Base-by-base conservation (phyloP, 2,329 filamentous ascomycete genomes). In the Cytospora piceicola region DNA sequence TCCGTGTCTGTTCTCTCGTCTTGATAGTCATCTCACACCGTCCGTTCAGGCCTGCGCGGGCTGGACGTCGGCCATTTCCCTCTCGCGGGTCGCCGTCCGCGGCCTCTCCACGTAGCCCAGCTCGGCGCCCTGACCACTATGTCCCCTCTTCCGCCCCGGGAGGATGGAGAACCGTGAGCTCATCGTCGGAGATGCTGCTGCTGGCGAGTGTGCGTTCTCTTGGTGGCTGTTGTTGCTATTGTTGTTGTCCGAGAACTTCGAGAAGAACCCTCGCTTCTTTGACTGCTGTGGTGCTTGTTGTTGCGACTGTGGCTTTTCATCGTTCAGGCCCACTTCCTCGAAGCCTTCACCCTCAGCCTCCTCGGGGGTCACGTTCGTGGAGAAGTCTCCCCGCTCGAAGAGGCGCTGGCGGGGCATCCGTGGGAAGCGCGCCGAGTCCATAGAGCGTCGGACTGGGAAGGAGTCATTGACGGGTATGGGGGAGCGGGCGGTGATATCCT, bases 401-500 rank as follows among this genome's bases (percentile, higher is more conserved):
- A 82, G 82, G 64, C 81, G 83, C 68, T 85, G 81, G 67, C 89
- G 83, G 22, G 88, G 86, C 53, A 87, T 80, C 39, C 89, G 84
- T 64, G 85, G 81, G 74, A 86, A 84, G 69, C 87, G 84, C 56
- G 88, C 85, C 8, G 92, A 92, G 75, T 97, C 93, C 69, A 96
- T 86, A 63, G 91, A 95, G 71, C 92, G 90, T 64, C 94, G 90
- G 22, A 88, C 54, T 15, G 65, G 85, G n/a, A 78, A 83, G 72
- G 79, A 78, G 61, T 91, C 87, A 68, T 83, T 76, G 66, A 82
- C 80, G 59, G 84, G 77, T 63, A 97, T 80, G 11, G 93, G 94
- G 49, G 93, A 95, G 69, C 89, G 89, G 49, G 94, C 94, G 58
- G 90, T 94, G 67, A 98, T 96, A 75, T 98, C 94, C 94, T 96